phyloP scores from a whole-genome alignment of 495 filamentous ascomycete genomes.

The Hyaloscypha finlandica region DNA sequence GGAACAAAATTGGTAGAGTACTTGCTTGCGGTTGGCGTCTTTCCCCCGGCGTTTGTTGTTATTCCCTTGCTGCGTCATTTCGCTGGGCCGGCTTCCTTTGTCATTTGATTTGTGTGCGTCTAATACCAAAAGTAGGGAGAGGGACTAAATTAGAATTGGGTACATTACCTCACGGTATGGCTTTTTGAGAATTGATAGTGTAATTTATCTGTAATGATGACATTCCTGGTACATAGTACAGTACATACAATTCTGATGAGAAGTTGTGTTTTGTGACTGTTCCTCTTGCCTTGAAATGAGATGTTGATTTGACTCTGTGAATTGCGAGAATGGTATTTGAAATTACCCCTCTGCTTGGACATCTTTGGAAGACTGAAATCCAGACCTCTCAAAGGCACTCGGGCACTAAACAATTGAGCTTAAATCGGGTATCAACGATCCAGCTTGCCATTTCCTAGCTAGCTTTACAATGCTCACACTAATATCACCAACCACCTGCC shows the following conservation, averaged over 20 bases:
- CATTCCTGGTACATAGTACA: background rate
- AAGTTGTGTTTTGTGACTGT: no score
- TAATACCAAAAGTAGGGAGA: background rate
- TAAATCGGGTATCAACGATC: background rate
- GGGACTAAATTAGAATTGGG: background rate
- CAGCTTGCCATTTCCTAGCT: background rate
- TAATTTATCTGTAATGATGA: background rate
- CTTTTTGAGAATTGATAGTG: background rate
- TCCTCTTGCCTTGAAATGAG: no score
- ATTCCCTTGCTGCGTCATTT: background rate
- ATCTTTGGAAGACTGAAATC: background rate
- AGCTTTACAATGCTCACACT: background rate
- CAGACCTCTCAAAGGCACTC: background rate
- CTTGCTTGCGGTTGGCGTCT: background rate
- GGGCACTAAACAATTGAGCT: background rate
- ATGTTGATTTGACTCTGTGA: no score
- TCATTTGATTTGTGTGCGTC: background rate
- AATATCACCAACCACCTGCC: background rate
- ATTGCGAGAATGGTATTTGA: no score
- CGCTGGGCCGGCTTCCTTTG: background rate
- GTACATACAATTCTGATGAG: no score
- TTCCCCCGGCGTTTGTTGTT: background rate
- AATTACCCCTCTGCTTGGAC: background rate
- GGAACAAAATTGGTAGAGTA: background rate
- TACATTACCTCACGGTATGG: background rate